Evolutionary conservation across 1,284 basidiomycete genomes (phyloP).

Genomic region (Austroboletus novae-zelandiae): DNA sequence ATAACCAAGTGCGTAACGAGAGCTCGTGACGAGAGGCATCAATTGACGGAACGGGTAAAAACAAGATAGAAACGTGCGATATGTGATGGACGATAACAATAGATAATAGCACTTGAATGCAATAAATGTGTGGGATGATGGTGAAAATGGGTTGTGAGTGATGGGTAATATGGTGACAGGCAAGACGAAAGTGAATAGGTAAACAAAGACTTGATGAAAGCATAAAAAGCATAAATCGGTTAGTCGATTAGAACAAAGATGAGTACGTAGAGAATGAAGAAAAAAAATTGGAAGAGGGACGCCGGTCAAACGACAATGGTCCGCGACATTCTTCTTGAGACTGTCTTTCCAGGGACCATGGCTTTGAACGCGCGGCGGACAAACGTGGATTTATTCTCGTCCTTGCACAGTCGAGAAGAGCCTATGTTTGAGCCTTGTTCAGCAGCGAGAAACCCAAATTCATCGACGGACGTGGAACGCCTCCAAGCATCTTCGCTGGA

Average conservation of each 20-base stretch:
- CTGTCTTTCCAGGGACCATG: slow-evolving; percentile 55
- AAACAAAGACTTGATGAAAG: slow-evolving; percentile 4
- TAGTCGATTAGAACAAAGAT: slow-evolving; percentile 13
- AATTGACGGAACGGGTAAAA: slow-evolving; percentile 1
- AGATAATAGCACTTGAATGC: slow-evolving; percentile 29
- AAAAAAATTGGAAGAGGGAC: neutral
- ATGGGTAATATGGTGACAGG: slow-evolving; percentile 26
- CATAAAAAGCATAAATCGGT: slow-evolving; percentile 18
- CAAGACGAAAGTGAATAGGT: slow-evolving; percentile 5
- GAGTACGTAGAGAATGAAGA: neutral
- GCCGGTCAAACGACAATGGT: slow-evolving; percentile 23
- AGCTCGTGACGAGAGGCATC: slow-evolving; percentile 21
- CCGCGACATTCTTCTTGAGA: slow-evolving; percentile 44
- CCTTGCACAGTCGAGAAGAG: slow-evolving; percentile 34
- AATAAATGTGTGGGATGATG: slow-evolving; percentile 10
- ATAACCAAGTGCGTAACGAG: slow-evolving; percentile 11
- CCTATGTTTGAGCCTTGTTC: slow-evolving; percentile 20
- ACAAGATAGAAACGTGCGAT: slow-evolving; percentile 13
- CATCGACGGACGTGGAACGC: slow-evolving; percentile 47
- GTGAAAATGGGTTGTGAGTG: neutral
- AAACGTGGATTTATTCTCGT: slow-evolving; percentile 50
- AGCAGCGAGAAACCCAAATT: slow-evolving; percentile 49
- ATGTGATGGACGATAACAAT: slow-evolving; percentile 30
- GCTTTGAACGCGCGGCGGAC: slow-evolving; percentile 67
- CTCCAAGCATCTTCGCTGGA: slow-evolving; percentile 56